Base-by-base conservation (phyloP, 1,284 basidiomycete species). In the Rhodotorula sp. region DNA sequence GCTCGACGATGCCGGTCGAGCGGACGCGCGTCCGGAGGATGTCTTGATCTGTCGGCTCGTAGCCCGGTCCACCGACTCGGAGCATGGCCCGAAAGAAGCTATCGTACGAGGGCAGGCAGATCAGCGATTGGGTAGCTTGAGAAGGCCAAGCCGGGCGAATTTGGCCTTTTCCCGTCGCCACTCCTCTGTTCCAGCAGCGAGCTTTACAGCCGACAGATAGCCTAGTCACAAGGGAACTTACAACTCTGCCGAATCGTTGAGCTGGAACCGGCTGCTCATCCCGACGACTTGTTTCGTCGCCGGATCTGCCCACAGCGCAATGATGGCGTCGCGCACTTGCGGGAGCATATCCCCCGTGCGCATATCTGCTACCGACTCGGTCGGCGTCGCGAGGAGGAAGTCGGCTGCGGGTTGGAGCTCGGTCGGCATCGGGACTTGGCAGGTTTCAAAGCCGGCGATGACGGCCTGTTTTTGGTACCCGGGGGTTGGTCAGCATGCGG, bases 1-100 rank as follows among this genome's bases (percentile, higher is more conserved):
- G 72, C 50, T 76, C 72, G 45, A 64, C 62, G 34, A 76, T 76
- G 0, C 74, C 74, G 12, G 68, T 72, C 12, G 54, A 60, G 5
- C 74, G 62, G 28, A 82, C 80, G n/a, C 81, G 78, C 34, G 80
- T 80, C 49, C 80, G 76, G 7, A 82, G 71, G 31, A 82, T 80
- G 64, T 82, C 81, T 63, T 80, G 78, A 64, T 81, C 80, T 12
- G 78, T 79, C 2, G 81, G 81, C 23, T 78, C 57, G 74, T 80
- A 82, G 45, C 72, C 68, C n/a, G 74, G 77, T 6, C 68, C 71
- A 19, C 77, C 80, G 67, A 81, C 79, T 14, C 81, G 76, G 10
- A 71, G 63, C 55, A 81, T 79, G 28, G 78, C 78, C 69, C 80
- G 79, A 69, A 82, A 80, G 76, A 81, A 82, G 75, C 78, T 76